These are phyloP conservation scores for Hypericum perforatum DNA, from an alignment of 345 rosid genomes.

Conservation along the genomic window DNA sequence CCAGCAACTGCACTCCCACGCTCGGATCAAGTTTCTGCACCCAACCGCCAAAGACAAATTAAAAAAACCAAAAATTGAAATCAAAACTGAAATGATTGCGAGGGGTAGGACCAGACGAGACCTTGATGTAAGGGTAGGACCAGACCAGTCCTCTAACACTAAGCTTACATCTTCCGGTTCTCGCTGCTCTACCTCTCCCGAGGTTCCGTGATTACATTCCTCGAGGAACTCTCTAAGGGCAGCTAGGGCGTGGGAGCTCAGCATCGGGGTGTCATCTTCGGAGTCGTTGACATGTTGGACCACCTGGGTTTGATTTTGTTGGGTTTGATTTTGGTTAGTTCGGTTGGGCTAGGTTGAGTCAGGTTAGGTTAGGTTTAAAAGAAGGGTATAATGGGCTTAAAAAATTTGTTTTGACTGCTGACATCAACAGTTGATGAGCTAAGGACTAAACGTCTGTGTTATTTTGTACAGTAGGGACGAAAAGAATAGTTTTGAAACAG, in stretches of 20 bases:
- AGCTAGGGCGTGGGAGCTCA: conserved; percentile 70
- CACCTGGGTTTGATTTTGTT: too few relatives aligned
- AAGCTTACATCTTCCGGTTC: conserved; percentile 31
- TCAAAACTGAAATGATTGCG: not conserved
- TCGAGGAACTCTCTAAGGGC: conserved; percentile 66
- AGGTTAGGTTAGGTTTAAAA: too few relatives aligned
- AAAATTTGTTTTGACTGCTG: too few relatives aligned
- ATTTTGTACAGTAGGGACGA: too few relatives aligned
- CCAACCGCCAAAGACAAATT: not conserved
- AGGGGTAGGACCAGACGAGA: not conserved
- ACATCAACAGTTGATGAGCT: too few relatives aligned
- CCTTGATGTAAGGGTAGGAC: conserved; percentile 88
- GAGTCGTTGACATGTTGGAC: too few relatives aligned
- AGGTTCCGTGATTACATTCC: conserved; percentile 33
- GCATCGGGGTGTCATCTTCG: conserved; percentile 53
- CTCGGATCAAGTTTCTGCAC: conserved; percentile 49
- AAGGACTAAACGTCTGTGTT: too few relatives aligned
- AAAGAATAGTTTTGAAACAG: too few relatives aligned
- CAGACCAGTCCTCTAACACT: conserved; percentile 88
- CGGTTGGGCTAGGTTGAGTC: too few relatives aligned
- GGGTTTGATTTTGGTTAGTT: too few relatives aligned
- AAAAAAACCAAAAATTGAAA: not conserved
- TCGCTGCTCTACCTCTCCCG: conserved; percentile 11
- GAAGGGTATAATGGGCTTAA: too few relatives aligned
- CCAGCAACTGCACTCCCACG: conserved; percentile 50